Evolutionary conservation across 768 basidiomycete genomes (phyloP).

Genomic region (Boletus speciosus): DNA sequence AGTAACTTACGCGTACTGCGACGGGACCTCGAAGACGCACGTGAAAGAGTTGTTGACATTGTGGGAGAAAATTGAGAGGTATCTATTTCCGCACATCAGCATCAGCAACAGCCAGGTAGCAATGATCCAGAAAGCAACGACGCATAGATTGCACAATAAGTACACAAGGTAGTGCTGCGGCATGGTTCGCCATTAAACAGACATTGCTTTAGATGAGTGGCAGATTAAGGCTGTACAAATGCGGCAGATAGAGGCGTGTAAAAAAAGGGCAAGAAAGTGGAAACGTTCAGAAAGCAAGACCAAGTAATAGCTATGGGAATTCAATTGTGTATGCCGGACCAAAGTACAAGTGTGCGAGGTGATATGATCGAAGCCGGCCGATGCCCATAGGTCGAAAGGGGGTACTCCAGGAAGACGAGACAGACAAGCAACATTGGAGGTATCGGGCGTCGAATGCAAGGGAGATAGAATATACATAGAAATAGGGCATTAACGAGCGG

Average conservation of each 20-base stretch:
- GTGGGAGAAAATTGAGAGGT: no score
- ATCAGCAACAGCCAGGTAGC: neutral
- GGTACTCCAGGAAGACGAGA: conserved; percentile 36
- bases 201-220: conserved; percentile 40
- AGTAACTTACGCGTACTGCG: no score
- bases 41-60: no score
- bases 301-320: conserved; percentile 35
- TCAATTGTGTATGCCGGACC: conserved; percentile 53
- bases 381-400: conserved; percentile 33
- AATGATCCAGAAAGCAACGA: conserved; percentile 27
- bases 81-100: neutral
- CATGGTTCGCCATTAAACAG: conserved; percentile 37
- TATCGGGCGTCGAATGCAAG: conserved; percentile 34
- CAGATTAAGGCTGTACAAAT: conserved; percentile 39
- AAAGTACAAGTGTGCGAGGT: conserved; percentile 65
- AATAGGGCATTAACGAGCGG: conserved; percentile 33
- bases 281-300: conserved; percentile 37
- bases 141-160: conserved; percentile 39
- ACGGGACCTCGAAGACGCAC: no score
- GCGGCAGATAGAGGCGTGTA: conserved; percentile 42
- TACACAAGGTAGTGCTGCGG: conserved; percentile 37
- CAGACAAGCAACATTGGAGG: conserved; percentile 32
- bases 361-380: conserved; percentile 44
- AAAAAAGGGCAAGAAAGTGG: conserved; percentile 22
- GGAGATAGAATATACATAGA: conserved; percentile 37